Percentiles rank a stretch among this genome's conserved stretches.
These are phyloP conservation scores for Wallacemonas sp. DNA, from an alignment of 208 protist genomes.

Conservation along the genomic window DNA sequence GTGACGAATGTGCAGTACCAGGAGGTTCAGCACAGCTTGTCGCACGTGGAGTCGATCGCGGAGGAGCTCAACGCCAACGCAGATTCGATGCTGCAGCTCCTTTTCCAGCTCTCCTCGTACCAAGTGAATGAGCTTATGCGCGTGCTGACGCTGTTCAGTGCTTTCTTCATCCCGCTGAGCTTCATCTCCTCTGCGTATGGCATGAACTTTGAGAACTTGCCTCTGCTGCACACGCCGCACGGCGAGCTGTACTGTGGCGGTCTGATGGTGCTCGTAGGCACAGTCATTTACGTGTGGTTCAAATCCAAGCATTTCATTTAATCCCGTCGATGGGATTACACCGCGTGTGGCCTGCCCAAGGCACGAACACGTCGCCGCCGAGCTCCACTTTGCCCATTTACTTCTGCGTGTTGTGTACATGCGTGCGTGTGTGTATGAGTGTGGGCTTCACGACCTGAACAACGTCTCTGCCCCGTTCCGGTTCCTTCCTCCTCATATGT, in stretches of 20 bases:
- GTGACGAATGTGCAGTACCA: constrained; percentile 59
- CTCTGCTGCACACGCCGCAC: constrained; percentile 41
- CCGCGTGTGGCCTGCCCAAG: no score
- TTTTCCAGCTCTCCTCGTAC: constrained; percentile 83
- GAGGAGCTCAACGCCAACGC: constrained; percentile 75
- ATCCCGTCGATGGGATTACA: no score
- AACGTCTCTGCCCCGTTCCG: no score
- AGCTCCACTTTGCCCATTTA: no score
- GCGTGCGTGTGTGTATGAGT: no score
- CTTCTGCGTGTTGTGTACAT: no score
- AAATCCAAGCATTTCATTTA: constrained; percentile 63
- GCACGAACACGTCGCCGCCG: no score
- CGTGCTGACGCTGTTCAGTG: constrained; percentile 82
- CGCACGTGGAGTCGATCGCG: constrained; percentile 66
- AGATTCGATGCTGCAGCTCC: constrained; percentile 70
- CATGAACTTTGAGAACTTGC: constrained; percentile 86
- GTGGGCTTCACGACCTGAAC: no score
- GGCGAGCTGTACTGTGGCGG: constrained; percentile 56
- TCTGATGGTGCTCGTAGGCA: constrained; percentile 55
- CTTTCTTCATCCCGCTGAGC: constrained; percentile 85
- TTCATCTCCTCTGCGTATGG: constrained; percentile 84
- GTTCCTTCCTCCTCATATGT: no score
- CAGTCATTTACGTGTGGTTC: constrained; percentile 63
- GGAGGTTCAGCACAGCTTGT: constrained; percentile 70
- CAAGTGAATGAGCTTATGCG: constrained; percentile 88